Evolutionary conservation across 2,329 filamentous ascomycete species (phyloP).

Genomic region (Fusarium lyarnte): DNA sequence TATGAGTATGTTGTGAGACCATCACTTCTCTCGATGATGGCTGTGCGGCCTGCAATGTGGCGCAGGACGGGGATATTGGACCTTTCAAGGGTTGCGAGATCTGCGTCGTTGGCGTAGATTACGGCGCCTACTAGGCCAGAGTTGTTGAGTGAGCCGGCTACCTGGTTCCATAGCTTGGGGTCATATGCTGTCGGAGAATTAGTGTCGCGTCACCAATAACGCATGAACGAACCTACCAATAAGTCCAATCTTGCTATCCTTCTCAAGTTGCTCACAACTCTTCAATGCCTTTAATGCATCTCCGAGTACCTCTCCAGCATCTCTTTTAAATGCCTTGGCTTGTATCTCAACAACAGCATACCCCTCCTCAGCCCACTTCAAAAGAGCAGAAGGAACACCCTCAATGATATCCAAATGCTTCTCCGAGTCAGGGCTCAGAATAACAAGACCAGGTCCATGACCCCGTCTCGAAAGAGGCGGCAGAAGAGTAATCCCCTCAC

Average conservation of each 20-base stretch:
- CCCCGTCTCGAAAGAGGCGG: constrained; percentile 50
- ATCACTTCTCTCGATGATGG: not conserved
- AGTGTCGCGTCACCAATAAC: not conserved
- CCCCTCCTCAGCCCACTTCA: constrained; percentile 79
- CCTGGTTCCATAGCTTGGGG: constrained; percentile 36
- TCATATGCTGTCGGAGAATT: constrained; percentile 18
- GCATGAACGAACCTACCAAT: constrained; percentile 43
- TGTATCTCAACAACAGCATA: constrained; percentile 68
- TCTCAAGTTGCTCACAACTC: constrained; percentile 45
- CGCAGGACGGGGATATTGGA: constrained; percentile 22
- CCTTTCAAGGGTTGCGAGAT: not conserved
- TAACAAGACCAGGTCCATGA: constrained; percentile 50
- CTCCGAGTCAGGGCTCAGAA: constrained; percentile 35
- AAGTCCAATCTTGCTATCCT: constrained; percentile 51
- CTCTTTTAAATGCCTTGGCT: constrained; percentile 24
- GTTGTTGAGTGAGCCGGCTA: not conserved
- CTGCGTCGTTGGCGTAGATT: constrained; percentile 29
- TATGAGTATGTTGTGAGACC: constrained; percentile 52
- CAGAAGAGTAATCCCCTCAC: constrained; percentile 39
- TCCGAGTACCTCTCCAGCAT: constrained; percentile 9
- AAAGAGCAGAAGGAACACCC: constrained; percentile 61
- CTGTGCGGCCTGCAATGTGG: constrained; percentile 26
- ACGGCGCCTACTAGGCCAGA: constrained; percentile 8
- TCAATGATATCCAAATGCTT: constrained; percentile 27
- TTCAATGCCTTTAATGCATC: constrained; percentile 35